These are phyloP conservation scores for Collariella sp. DNA, from an alignment of 495 filamentous ascomycete genomes.

Conservation along the genomic window DNA sequence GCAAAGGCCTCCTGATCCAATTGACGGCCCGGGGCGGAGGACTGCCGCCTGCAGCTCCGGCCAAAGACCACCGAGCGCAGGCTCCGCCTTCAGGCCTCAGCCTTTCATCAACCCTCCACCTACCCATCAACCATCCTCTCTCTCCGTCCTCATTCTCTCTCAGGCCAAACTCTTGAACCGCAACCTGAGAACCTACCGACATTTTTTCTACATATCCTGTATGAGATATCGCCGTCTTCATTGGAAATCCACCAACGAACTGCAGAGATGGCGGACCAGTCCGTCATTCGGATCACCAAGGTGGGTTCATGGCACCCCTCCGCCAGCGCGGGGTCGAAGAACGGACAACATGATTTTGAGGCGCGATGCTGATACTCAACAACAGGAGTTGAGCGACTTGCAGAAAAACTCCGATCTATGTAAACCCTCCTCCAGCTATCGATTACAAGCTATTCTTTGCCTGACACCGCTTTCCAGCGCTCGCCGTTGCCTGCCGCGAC, in stretches of 20 bases:
- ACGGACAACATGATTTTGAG: conserved; percentile 29
- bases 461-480: conserved; percentile 43
- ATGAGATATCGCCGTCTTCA: not conserved
- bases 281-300: conserved; percentile 75
- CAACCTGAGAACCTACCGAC: not conserved
- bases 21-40: too few relatives aligned
- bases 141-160: not conserved
- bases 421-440: conserved; percentile 34
- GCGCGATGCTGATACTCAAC: conserved; percentile 10
- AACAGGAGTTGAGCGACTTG: conserved; percentile 72
- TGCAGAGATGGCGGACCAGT: conserved; percentile 66
- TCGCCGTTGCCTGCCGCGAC: conserved; percentile 79
- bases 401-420: conserved; percentile 75
- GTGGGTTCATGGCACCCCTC: conserved; percentile 36
- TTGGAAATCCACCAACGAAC: conserved; percentile 4
- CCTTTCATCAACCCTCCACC: conserved; percentile 3
- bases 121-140: not conserved
- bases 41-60: not conserved
- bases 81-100: not conserved
- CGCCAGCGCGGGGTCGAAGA: conserved; percentile 23
- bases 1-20: too few relatives aligned
- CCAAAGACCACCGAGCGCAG: not conserved
- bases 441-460: too few relatives aligned
- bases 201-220: too few relatives aligned
- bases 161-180: not conserved